Conservation (phyloP, 768 basidiomycete species). For the Trametes villosa region DNA sequence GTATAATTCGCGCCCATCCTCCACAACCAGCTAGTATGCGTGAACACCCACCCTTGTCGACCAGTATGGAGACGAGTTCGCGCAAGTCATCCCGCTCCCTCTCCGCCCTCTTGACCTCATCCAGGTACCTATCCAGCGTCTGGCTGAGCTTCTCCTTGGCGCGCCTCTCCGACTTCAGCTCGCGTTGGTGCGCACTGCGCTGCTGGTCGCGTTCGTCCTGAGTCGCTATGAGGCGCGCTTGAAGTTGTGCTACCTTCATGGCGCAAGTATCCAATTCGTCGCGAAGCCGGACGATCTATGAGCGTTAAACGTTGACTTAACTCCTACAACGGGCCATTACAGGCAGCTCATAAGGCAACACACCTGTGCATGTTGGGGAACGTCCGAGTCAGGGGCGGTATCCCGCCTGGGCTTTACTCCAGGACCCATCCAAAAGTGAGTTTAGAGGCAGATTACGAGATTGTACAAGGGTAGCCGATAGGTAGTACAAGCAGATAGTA, state of each 20-base stretch:
- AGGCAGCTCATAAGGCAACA: too few relatives aligned
- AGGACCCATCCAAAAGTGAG: not conserved
- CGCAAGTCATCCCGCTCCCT: slow-evolving; percentile 56
- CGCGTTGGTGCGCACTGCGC: slow-evolving; percentile 43
- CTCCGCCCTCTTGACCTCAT: slow-evolving; percentile 41
- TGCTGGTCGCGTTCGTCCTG: slow-evolving; percentile 54
- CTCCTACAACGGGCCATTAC: too few relatives aligned
- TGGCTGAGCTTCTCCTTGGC: slow-evolving; percentile 41
- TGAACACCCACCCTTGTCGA: slow-evolving; percentile 59
- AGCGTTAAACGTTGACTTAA: not conserved
- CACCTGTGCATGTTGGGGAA: slow-evolving; percentile 1
- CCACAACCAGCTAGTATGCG: not conserved
- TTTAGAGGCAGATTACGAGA: not conserved
- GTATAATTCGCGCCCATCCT: not conserved
- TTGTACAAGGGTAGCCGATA: not conserved
- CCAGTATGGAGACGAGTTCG: slow-evolving; percentile 54
- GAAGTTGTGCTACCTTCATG: slow-evolving; percentile 40
- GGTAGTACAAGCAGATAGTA: not conserved
- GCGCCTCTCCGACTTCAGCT: slow-evolving; percentile 41
- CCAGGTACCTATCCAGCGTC: slow-evolving; percentile 43
- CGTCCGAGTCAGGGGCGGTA: not conserved
- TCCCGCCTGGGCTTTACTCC: not conserved
- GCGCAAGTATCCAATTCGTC: slow-evolving; percentile 10
- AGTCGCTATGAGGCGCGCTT: slow-evolving; percentile 51
- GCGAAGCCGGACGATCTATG: slow-evolving; percentile 6